Conservation (phyloP, 2,329 filamentous ascomycete species). For the Ceratocystis destructans region DNA sequence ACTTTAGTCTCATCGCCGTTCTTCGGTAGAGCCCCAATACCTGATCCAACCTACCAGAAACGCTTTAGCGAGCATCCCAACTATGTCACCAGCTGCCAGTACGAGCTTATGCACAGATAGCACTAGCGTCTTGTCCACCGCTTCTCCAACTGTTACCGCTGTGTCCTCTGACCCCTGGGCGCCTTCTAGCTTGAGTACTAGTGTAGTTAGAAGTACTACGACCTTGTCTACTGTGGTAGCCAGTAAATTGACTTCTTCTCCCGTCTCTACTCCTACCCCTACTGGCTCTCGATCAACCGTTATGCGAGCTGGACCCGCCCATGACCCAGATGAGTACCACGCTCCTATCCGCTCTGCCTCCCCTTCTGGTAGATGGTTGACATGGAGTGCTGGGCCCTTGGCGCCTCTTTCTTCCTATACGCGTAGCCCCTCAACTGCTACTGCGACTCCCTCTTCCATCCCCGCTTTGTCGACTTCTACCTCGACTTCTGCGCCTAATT, state of each 20-base stretch:
- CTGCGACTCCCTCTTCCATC: neutral
- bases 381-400: neutral
- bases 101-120: neutral
- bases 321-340: neutral
- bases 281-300: neutral
- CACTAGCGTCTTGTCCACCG: neutral
- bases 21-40: neutral
- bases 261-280: neutral
- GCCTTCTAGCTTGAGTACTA: conserved; percentile 9
- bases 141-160: neutral
- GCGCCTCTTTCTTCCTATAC: neutral
- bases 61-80: neutral
- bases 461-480: neutral
- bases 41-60: neutral
- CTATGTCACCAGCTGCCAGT: neutral
- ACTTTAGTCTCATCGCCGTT: neutral
- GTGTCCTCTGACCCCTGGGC: conserved; percentile 5
- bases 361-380: conserved; percentile 1
- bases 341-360: neutral
- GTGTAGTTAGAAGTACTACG: neutral
- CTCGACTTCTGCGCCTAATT: neutral
- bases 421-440: neutral
- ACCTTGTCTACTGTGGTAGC: neutral
- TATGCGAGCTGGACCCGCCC: conserved; percentile 6
- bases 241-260: neutral